phyloP scores from a whole-genome alignment of 2,329 filamentous ascomycete species.

The Aspergillus terreus region DNA sequence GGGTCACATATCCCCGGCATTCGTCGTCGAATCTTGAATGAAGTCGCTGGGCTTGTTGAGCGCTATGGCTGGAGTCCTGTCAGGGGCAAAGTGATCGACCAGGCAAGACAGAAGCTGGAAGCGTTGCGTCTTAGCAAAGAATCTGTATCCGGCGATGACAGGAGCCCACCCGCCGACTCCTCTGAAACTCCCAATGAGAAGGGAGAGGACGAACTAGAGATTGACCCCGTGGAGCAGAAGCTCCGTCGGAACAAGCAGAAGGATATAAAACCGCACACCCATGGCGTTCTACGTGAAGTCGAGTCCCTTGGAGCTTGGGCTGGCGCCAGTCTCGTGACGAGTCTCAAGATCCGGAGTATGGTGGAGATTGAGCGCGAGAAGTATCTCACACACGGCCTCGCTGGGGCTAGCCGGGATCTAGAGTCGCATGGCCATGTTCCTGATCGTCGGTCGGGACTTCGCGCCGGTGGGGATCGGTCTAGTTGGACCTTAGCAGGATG shows the following conservation, averaged over 20 bases:
- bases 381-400: conserved; percentile 51
- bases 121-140: conserved; percentile 27
- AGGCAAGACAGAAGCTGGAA: conserved; percentile 44
- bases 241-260: conserved; percentile 34
- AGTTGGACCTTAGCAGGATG: conserved; percentile 49
- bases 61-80: conserved; percentile 74
- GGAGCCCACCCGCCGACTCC: conserved; percentile 9
- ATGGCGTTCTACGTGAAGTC: conserved; percentile 49
- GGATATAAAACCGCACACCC: conserved; percentile 28
- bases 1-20: conserved; percentile 76
- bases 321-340: conserved; percentile 59
- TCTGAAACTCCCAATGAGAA: conserved; percentile 14
- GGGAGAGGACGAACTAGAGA: conserved; percentile 34
- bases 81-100: conserved; percentile 62
- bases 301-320: conserved; percentile 63
- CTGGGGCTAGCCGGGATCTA: conserved; percentile 43
- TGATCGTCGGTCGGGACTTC: conserved; percentile 38
- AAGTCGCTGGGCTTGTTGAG: conserved; percentile 65
- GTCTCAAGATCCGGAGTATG: conserved; percentile 56
- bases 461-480: conserved; percentile 42
- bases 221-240: conserved; percentile 44
- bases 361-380: conserved; percentile 63
- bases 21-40: conserved; percentile 70
- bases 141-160: conserved; percentile 12
- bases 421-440: conserved; percentile 32